phyloP scores from a whole-genome alignment of 2,329 filamentous ascomycete species.

The Clonostachys rhizophaga region DNA sequence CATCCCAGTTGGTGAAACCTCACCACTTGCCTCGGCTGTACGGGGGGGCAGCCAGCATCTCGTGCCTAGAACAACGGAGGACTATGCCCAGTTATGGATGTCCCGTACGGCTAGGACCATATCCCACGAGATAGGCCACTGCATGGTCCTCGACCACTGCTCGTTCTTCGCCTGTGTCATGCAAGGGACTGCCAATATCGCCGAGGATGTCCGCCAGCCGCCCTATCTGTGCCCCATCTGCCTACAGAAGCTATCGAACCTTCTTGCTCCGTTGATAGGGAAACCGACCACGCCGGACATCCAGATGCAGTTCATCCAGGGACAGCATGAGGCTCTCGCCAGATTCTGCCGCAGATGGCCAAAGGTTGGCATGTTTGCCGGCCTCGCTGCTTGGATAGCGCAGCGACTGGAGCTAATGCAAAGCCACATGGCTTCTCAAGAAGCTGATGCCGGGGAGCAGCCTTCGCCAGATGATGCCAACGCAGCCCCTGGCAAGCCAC shows the following conservation, averaged over 20 bases:
- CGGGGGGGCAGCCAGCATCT: constrained; percentile 12
- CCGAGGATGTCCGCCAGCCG: constrained; percentile 57
- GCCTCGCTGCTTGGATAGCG: constrained; percentile 35
- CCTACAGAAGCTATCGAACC: constrained; percentile 41
- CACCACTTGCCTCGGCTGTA: constrained; percentile 13
- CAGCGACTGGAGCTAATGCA: not conserved
- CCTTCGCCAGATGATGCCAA: no score
- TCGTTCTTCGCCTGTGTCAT: constrained; percentile 60
- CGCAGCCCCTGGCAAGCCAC: no score
- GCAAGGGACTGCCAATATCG: constrained; percentile 52
- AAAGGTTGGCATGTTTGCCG: constrained; percentile 37
- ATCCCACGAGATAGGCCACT: constrained; percentile 64
- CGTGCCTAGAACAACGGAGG: constrained; percentile 12
- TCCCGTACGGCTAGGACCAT: constrained; percentile 51
- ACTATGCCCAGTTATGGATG: constrained; percentile 47
- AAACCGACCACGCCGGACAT: constrained; percentile 2
- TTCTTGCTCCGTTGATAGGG: not conserved
- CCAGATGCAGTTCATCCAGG: constrained; percentile 10
- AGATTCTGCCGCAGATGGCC: constrained; percentile 34
- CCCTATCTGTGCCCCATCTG: constrained; percentile 60
- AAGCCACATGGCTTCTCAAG: no score
- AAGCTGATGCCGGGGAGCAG: no score
- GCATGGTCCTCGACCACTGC: constrained; percentile 63
- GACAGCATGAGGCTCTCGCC: constrained; percentile 31
- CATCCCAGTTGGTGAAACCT: not conserved